A percentile compares a stretch with the other conserved stretches of the same genome.
Conservation (phyloP, 1,139 yeast genomes). For the Candida dubliniensis region DNA sequence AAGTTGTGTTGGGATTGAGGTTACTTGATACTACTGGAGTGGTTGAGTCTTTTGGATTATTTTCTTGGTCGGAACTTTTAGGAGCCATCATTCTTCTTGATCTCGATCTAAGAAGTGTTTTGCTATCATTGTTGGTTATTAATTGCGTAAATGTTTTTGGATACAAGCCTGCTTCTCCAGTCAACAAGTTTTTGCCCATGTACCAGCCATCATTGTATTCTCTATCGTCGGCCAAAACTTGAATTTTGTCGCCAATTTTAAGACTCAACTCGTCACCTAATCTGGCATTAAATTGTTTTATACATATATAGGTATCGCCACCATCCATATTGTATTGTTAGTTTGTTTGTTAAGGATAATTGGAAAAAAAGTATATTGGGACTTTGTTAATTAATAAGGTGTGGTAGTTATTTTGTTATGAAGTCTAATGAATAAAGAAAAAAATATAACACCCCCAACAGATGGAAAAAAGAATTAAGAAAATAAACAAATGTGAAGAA, state of each 20-base stretch:
- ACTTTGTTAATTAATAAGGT: too few relatives aligned
- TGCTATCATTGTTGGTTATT: constrained; percentile 22
- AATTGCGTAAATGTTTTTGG: constrained; percentile 81
- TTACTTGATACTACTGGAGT: constrained; percentile 7
- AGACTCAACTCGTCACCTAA: constrained; percentile 86
- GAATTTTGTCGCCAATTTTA: constrained; percentile 80
- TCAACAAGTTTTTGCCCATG: constrained; percentile 72
- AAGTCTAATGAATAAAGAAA: too few relatives aligned
- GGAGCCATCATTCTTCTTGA: constrained; percentile 50
- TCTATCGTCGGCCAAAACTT: constrained; percentile 86
- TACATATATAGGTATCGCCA: constrained; percentile 47
- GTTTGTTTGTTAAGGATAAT: too few relatives aligned
- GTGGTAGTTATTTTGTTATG: too few relatives aligned
- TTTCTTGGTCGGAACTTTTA: constrained; percentile 3
- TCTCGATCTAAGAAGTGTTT: constrained; percentile 52
- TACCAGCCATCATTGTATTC: constrained; percentile 99
- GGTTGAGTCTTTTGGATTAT: constrained; percentile 3
- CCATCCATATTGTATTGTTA: neutral
- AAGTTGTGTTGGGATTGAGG: constrained; percentile 6
- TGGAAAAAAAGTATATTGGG: too few relatives aligned
- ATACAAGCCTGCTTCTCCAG: constrained; percentile 78
- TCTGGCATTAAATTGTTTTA: constrained; percentile 83
- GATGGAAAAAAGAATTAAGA: too few relatives aligned
- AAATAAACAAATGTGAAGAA: too few relatives aligned
- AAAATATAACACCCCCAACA: too few relatives aligned